phyloP scores from a whole-genome alignment of 495 filamentous ascomycete species.

The Barbatosphaeria neglecta region DNA sequence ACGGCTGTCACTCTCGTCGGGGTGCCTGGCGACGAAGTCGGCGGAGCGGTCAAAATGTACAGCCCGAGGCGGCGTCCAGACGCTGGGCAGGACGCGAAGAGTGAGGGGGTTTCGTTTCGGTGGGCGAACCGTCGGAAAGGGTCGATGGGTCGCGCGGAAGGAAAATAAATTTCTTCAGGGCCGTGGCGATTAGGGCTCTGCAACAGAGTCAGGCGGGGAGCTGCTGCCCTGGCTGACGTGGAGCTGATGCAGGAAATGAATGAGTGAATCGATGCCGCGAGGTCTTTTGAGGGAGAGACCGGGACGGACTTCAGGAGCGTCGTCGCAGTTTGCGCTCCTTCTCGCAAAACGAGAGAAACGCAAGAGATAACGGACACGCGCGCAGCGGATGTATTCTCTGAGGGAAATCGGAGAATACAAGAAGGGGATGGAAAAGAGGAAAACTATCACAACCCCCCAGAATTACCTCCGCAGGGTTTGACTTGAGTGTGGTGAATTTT shows the following conservation, averaged over 20 bases:
- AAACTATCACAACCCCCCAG: conserved; percentile 14
- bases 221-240: conserved; percentile 11
- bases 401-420: conserved; percentile 4
- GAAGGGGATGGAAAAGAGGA: conserved; percentile 15
- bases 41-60: too few species aligned
- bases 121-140: too few species aligned
- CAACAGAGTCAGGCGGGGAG: background rate
- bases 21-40: too few species aligned
- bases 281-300: background rate
- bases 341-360: background rate
- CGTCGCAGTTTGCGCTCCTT: background rate
- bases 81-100: too few species aligned
- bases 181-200: background rate
- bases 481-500: conserved; percentile 24
- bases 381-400: background rate
- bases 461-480: conserved; percentile 19
- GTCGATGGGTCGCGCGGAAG: conserved; percentile 8
- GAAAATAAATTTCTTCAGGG: conserved; percentile 6
- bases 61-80: too few species aligned
- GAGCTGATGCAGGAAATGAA: background rate
- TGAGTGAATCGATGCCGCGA: background rate
- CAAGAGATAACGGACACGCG: background rate
- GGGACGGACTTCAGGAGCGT: background rate
- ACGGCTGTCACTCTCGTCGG: too few species aligned
- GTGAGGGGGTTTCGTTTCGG: conserved; percentile 1